A percentile compares a stretch with the other conserved stretches of the same genome.
These are phyloP conservation scores for Pseudomonodictys pantanalensis DNA, from an alignment of 495 filamentous ascomycete genomes.

Conservation along the genomic window DNA sequence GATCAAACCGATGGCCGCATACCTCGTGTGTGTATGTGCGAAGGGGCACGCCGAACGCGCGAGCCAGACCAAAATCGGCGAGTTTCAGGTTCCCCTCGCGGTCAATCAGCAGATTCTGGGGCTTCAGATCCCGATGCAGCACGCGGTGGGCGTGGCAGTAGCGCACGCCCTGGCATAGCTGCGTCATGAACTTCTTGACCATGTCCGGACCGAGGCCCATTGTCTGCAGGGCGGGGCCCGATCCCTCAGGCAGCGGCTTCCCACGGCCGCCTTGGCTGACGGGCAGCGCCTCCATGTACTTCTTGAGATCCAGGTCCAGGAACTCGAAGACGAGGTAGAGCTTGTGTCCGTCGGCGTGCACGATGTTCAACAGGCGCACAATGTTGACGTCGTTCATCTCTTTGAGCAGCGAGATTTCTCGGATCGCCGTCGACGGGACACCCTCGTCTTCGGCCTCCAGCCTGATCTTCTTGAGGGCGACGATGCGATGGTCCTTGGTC, in stretches of 20 bases:
- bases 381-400: conserved; percentile 98
- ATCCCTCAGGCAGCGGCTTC: conserved; percentile 80
- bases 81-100: conserved; percentile 94
- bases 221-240: conserved; percentile 58
- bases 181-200: conserved; percentile 97
- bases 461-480: conserved; percentile 98
- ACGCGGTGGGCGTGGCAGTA: conserved; percentile 97
- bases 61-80: conserved; percentile 93
- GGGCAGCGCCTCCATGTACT: conserved; percentile 97
- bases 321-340: conserved; percentile 98
- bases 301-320: conserved; percentile 98
- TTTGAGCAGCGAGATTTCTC: conserved; percentile 98
- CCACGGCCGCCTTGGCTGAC: conserved; percentile 85
- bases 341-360: conserved; percentile 95
- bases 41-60: conserved; percentile 93
- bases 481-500: conserved; percentile 76
- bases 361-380: conserved; percentile 95
- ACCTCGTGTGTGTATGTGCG: conserved; percentile 97
- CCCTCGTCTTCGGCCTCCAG: conserved; percentile 94
- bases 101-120: conserved; percentile 95
- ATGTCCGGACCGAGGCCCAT: conserved; percentile 84
- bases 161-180: conserved; percentile 83
- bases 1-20: conserved; percentile 20
- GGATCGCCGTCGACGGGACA: conserved; percentile 96
- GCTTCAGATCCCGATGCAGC: conserved; percentile 94